Base-by-base conservation (phyloP, 228 moss, liverwort and hornwort genomes). In the Sphagnum magellanicum region DNA sequence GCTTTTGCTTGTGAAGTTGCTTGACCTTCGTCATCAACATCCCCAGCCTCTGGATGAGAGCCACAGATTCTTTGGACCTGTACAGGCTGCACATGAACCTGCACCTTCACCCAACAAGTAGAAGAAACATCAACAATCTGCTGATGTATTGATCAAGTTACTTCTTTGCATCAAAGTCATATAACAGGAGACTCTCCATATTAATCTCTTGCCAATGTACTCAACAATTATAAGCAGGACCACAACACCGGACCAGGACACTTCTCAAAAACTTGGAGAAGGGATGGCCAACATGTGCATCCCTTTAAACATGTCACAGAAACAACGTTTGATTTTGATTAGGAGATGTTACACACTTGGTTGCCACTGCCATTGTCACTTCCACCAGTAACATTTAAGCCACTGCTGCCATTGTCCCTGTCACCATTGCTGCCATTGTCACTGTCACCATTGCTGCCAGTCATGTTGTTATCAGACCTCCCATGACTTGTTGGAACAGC, bases 331-430 rank as follows among this genome's bases (percentile, higher is more conserved):
- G 11, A 67, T 6, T 10, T 14, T 51, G 51, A 5, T 8, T 62
- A 67, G 6, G 8, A 68, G 8, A 16, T 15, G 52, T 13, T 16
- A 46, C 87, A 78, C 75, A 94, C 93, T 70, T 91, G 93, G 60
- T 92, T 98, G 72, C 93, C 98, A 68, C 98, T 98, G 50, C 90
- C 93, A 74, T 92, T 93, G 69, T 96, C 95, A 55, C 95, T 95
- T 50, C 92, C 95, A 48, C 90, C 90, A 55, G 81, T 80, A 0
- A 78, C 92, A 64, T 89, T 88, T 65, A 92, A 66, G 0, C 84
- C 88, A 67, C 95, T 89, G 76, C 86, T 91, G 64, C 89, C 86
- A 69, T 95, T 90, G 12, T 92, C 95, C 60, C 90, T 90, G 6
- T 89, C 92, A 67, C 89, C 95, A 53, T 90, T 87, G 76, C 93